Conservation (phyloP, 192 early-diverging fungal genomes). For the Physocladia obscura region DNA sequence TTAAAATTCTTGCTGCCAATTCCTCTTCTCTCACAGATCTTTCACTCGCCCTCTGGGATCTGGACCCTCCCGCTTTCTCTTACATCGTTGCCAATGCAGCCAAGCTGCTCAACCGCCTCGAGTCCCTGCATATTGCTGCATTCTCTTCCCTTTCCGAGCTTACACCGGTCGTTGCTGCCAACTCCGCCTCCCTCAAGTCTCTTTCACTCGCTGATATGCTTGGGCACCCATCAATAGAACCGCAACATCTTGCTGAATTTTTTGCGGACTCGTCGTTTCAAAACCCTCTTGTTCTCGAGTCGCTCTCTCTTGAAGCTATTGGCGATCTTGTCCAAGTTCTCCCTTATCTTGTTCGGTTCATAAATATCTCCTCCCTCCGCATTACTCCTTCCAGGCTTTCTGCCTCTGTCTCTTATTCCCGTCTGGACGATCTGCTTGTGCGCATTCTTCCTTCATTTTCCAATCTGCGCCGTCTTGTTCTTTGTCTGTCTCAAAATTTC, state of each 20-base stretch:
- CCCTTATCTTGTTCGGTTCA: constrained; percentile 16
- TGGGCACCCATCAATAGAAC: neutral
- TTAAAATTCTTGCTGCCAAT: too few species aligned
- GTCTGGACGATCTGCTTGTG: neutral
- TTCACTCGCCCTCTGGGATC: too few species aligned
- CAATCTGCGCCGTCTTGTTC: neutral
- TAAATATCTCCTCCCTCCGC: constrained; percentile 11
- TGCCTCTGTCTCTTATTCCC: constrained; percentile 15
- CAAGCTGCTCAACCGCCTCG: too few species aligned
- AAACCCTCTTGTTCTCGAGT: neutral
- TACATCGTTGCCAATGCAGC: too few species aligned
- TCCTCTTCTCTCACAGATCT: too few species aligned
- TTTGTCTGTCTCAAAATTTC: constrained; percentile 12
- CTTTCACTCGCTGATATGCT: neutral
- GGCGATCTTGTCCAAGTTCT: constrained; percentile 8
- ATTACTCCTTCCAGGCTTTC: constrained; percentile 13
- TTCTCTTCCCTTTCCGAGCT: neutral
- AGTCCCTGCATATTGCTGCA: neutral
- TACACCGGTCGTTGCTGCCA: neutral
- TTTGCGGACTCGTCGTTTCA: too few species aligned
- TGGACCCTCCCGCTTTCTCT: too few species aligned
- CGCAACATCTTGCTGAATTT: neutral
- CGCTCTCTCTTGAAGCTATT: constrained; percentile 20
- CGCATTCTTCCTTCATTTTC: neutral
- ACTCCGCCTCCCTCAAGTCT: neutral